Evolutionary conservation across 2,329 filamentous ascomycete genomes (phyloP).

Genomic region (Dothideomycetidae sp.): DNA sequence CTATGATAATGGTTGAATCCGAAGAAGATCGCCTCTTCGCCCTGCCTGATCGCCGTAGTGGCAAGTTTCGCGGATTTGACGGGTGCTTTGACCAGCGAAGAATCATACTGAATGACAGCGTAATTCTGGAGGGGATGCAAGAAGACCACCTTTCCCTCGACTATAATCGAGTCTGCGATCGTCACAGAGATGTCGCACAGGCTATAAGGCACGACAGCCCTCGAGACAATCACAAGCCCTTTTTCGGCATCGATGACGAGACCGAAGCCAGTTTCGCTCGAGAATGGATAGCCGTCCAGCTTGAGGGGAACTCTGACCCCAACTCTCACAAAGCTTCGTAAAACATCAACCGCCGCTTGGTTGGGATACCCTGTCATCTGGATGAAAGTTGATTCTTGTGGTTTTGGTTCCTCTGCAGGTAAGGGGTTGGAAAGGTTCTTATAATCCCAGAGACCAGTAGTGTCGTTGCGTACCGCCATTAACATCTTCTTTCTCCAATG

Average conservation of each 20-base stretch:
- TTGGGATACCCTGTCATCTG: constrained; percentile 78
- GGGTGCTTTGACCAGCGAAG: constrained; percentile 80
- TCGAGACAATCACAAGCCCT: constrained; percentile 83
- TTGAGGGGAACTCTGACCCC: constrained; percentile 89
- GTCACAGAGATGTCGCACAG: constrained; percentile 93
- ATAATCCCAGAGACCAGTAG: constrained; percentile 89
- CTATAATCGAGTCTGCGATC: constrained; percentile 89
- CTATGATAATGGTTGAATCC: constrained; percentile 96
- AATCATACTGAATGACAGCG: constrained; percentile 87
- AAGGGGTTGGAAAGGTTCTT: constrained; percentile 68
- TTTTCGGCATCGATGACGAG: constrained; percentile 95
- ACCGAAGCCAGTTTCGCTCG: constrained; percentile 87
- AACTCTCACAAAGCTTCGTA: constrained; percentile 88
- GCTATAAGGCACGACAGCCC: constrained; percentile 90
- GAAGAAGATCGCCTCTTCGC: constrained; percentile 87
- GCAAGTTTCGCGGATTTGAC: constrained; percentile 80
- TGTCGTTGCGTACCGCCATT: constrained; percentile 78
- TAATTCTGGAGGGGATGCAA: constrained; percentile 96
- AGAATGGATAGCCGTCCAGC: constrained; percentile 92
- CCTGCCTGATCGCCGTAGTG: constrained; percentile 71
- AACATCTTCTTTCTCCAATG: constrained; percentile 97
- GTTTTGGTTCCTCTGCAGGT: constrained; percentile 56
- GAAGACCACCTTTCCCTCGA: constrained; percentile 89
- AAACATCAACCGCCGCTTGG: constrained; percentile 79
- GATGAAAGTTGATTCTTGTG: constrained; percentile 77